phyloP scores from a whole-genome alignment of 2,329 filamentous ascomycete species.

The Mollisia scopiformis region DNA sequence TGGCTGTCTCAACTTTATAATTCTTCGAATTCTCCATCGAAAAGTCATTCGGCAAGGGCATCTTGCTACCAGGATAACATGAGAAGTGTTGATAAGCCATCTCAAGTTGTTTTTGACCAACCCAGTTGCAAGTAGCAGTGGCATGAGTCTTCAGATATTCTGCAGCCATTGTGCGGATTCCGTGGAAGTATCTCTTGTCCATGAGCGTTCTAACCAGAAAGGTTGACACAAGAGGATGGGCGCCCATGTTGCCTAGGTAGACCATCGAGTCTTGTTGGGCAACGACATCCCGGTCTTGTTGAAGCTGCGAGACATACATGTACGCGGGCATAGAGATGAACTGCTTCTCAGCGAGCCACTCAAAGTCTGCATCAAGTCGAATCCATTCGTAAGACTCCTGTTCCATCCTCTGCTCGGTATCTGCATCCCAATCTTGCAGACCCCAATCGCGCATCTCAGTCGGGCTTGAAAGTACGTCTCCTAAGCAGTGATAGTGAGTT shows the following conservation, averaged over 20 bases:
- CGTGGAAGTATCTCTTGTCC: constrained; percentile 91
- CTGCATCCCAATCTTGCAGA: constrained; percentile 84
- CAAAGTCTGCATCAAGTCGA: constrained; percentile 95
- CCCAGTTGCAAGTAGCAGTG: constrained; percentile 69
- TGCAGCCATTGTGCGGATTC: constrained; percentile 85
- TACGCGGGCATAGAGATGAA: constrained; percentile 82
- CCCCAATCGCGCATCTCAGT: constrained; percentile 85
- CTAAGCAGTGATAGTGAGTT: constrained; percentile 85
- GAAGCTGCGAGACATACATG: constrained; percentile 97
- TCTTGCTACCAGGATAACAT: constrained; percentile 76
- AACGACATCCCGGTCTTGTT: constrained; percentile 95
- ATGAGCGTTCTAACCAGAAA: constrained; percentile 88
- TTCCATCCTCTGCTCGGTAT: constrained; percentile 90
- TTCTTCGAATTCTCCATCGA: constrained; percentile 73
- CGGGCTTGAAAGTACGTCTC: constrained; percentile 82
- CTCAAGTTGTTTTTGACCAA: constrained; percentile 82
- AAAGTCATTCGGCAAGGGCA: constrained; percentile 90
- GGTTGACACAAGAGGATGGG: constrained; percentile 83
- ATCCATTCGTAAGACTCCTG: constrained; percentile 99
- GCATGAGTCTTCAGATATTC: constrained; percentile 78
- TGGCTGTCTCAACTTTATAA: constrained; percentile 83
- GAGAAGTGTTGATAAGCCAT: constrained; percentile 88
- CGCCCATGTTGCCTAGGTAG: constrained; percentile 66
- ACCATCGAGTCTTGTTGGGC: constrained; percentile 81
- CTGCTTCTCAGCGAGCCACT: constrained; percentile 90